phyloP scores from a whole-genome alignment of 2,329 filamentous ascomycete genomes.

The Ambrosiella beaveri region DNA sequence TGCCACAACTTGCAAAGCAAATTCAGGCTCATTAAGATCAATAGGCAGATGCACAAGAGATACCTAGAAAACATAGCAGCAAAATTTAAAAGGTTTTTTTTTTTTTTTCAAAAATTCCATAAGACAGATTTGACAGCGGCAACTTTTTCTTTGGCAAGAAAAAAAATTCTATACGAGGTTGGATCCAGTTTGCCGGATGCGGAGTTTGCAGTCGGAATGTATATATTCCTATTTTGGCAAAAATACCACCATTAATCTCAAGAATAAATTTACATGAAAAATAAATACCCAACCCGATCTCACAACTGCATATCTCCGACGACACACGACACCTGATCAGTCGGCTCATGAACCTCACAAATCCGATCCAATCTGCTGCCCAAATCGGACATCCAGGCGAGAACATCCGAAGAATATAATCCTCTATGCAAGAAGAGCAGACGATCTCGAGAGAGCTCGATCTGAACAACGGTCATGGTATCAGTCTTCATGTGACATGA shows the following conservation, averaged over 20 bases:
- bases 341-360: neutral
- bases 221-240: conserved; percentile 3
- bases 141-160: neutral
- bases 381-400: neutral
- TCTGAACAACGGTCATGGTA: neutral
- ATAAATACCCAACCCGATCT: neutral
- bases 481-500: neutral
- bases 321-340: neutral
- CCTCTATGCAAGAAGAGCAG: neutral
- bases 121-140: neutral
- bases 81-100: neutral
- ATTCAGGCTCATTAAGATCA: too few relatives aligned
- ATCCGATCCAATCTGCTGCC: neutral
- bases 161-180: neutral
- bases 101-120: neutral
- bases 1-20: too few relatives aligned
- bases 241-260: neutral
- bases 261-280: neutral
- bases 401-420: neutral
- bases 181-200: conserved; percentile 2
- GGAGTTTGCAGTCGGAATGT: conserved; percentile 4
- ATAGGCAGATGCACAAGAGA: neutral
- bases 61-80: neutral
- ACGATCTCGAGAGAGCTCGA: neutral
- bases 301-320: neutral